A percentile compares a stretch with the other conserved stretches of the same genome.
These are phyloP conservation scores for Fusarium camptoceras DNA, from an alignment of 2,329 filamentous ascomycete species.

Conservation along the genomic window DNA sequence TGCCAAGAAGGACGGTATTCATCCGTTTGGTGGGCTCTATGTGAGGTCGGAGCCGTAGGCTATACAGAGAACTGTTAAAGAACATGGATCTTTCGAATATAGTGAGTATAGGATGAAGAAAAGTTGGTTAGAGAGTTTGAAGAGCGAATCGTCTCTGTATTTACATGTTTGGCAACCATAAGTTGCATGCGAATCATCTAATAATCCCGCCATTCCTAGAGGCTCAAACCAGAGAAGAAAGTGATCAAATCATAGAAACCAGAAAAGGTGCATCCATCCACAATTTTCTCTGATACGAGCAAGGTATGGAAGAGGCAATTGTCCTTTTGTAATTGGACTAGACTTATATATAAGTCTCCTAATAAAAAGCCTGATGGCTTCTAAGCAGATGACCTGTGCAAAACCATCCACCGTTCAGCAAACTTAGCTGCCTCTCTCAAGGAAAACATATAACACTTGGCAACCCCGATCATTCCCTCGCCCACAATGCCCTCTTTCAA, in stretches of 20 bases:
- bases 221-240: no score
- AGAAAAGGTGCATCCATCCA: no score
- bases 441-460: background rate
- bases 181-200: no score
- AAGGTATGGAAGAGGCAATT: no score
- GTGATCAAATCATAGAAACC: no score
- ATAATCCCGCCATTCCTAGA: no score
- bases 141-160: no score
- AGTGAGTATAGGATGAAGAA: fast-evolving
- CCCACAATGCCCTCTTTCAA: fast-evolving
- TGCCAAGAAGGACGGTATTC: background rate
- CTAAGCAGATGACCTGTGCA: background rate
- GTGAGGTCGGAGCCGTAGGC: background rate
- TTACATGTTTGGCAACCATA: no score
- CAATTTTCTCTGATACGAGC: no score
- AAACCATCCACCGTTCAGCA: background rate
- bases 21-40: background rate
- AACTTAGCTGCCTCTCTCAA: background rate
- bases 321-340: background rate
- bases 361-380: no score
- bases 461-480: background rate
- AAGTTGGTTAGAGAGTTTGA: no score
- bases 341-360: no score
- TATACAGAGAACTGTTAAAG: background rate
- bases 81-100: background rate